Base-by-base conservation (phyloP, 495 filamentous ascomycete genomes). In the Corynascus novoguineensis region DNA sequence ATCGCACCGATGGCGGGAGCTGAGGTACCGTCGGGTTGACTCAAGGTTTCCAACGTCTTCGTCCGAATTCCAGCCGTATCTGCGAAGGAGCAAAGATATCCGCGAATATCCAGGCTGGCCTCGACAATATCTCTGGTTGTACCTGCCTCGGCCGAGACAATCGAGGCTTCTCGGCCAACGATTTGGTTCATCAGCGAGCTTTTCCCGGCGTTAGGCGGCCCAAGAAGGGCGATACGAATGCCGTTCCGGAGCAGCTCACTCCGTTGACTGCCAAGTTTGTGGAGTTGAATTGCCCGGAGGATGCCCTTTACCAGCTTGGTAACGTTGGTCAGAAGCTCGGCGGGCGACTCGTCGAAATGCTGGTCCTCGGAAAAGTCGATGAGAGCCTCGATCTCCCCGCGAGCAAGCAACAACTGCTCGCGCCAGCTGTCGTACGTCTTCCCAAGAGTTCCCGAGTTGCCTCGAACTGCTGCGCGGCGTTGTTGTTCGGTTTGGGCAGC, bases 281-380 rank as follows among this genome's bases (percentile, higher is more conserved):
- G 86, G 28, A 83, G 67, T 21, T 72, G 69, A 54, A 98, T 83
- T 55, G 82, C 81, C 37, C 70, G 62, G 49, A 77, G 71, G 46
- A 98, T 78, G 4, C 61, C 67, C 14, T 66, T 60, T 10, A 96
- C 82, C 60, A 89, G 81, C 12, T 53, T 62, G 21, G 83, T 79
- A 25, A 96, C 89, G 29, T 82, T 88, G 2, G 60, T 64, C 5
- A 90, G 76, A 28, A 97, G 75, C 55, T 86, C 82, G 7, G 77
- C 73, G 0, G 90, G 87, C 1, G 89, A 86, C 64, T 96, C 90
- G 53, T 97, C 92, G 60, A 98, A 97, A 74, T 96, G 86, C 71
- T 97, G 92, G 64, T 97, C 95, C 71, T 98, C 93, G 1, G 87
- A 86, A 69, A 98, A 98, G 67, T 98, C 93, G 64, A 98, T 97